Evolutionary conservation across 805 yeast species (phyloP), one percentile per base, ranked within the genome.

Genomic region (Kuraishia capsulata): DNA sequence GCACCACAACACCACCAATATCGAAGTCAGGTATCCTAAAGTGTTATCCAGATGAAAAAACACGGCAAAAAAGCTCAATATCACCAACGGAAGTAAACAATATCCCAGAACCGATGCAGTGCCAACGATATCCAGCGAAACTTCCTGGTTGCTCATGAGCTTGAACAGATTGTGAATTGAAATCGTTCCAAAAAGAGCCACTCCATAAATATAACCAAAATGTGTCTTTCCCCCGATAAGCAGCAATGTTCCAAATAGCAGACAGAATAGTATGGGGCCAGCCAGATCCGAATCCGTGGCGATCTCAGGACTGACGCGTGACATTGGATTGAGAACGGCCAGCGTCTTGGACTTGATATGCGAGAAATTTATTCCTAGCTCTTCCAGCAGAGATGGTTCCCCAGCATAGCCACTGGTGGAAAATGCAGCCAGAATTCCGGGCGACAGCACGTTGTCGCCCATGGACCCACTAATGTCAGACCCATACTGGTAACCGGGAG

Each of bases 201-300:
- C 95, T 30, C 98, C 97, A 53, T 92, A 92, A 36, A 92, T 84
- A 58, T 92, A 92, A 2, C 97, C 97, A 56, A 92, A 92, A 57
- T 92, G 97, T 13, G 90, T 84, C 57, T 90, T 92, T 4, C 98
- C 97, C 1, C 95, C 80, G 33, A 89, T 67, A 37, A 90, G 64
- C 39, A 92, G 64, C 43, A 82, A 76, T 1, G 88, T 72, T 17
- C 96, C 98, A 54, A 90, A 90, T 40, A 87, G 59, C 38, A 92
- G 64, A 52, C 90, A 90, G 58, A 90, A 92, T 30, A 92, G 63
- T 24, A 92, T 69, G 1, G 98, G 98, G 1, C 98, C 98, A 0
- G 97, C 97, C 48, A 92, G 67, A 55, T 92, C 98, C 20, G 92
- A 72, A 59, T 90, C 98, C 38, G 79, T 77, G 76, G 86, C 74